phyloP scores from a whole-genome alignment of 2,329 filamentous ascomycete genomes.

The Aaosphaeria arxii region DNA sequence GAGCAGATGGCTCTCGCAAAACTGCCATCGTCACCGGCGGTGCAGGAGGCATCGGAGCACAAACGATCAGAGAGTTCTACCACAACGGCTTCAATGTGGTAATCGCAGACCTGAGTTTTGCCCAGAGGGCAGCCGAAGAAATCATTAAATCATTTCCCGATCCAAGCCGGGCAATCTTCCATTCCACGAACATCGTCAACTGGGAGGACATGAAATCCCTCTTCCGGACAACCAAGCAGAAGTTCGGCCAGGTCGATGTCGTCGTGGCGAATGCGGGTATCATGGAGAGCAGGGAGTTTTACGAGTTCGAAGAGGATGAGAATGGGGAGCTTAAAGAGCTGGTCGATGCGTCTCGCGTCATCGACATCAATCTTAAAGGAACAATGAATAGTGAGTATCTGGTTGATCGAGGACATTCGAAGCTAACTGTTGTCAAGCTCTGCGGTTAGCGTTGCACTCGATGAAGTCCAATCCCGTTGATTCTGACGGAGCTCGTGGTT shows the following conservation, averaged over 20 bases:
- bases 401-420: background rate
- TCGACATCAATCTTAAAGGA: slow-evolving; percentile 45
- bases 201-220: slow-evolving; percentile 36
- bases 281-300: slow-evolving; percentile 36
- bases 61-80: slow-evolving; percentile 38
- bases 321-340: slow-evolving; percentile 25
- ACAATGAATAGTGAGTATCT: slow-evolving; percentile 41
- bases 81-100: slow-evolving; percentile 38
- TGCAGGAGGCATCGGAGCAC: slow-evolving; percentile 42
- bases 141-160: slow-evolving; percentile 28
- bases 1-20: slow-evolving; percentile 20
- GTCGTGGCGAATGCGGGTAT: slow-evolving; percentile 45
- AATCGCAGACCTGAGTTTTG: slow-evolving; percentile 34
- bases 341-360: slow-evolving; percentile 17
- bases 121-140: slow-evolving; percentile 18
- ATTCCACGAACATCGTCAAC: slow-evolving; percentile 35
- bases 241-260: slow-evolving; percentile 38
- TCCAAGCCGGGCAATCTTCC: slow-evolving; percentile 30
- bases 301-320: slow-evolving; percentile 30
- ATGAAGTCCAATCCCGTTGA: slow-evolving; percentile 34
- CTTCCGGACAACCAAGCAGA: slow-evolving; percentile 29
- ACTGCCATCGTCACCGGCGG: slow-evolving; percentile 42
- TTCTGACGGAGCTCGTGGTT: slow-evolving; percentile 25
- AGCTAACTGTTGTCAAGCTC: slow-evolving; percentile 9
- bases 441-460: slow-evolving; percentile 22